Base-by-base conservation (phyloP, 1,284 basidiomycete genomes). In the Ganoderma boninense region DNA sequence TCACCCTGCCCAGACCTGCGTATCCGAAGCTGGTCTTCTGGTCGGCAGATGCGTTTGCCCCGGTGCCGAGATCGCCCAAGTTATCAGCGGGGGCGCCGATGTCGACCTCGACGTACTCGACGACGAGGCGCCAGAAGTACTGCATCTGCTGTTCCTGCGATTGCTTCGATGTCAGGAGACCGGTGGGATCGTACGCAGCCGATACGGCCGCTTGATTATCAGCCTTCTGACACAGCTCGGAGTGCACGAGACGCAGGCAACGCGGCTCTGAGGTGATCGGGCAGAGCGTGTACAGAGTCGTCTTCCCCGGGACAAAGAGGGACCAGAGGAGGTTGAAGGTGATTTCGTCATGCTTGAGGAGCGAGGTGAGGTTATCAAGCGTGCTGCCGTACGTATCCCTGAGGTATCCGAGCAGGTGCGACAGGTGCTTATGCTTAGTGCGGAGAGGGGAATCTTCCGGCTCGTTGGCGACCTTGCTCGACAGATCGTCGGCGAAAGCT, bases 321-420 rank as follows among this genome's bases (percentile, higher is more conserved):
- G 87, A 83, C 80, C 87, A 88, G 35, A 91, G 82, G 23, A 88
- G 82, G n/a, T 87, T 84, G 75, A 85, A 90, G 2, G 86, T 87
- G 74, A 90, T 90, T 74, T 90, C 88, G 11, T 80, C 83, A 69
- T 89, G 86, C 13, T 84, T 74, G 23, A 83, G 83, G 18, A 90
- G 82, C 14, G 85, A 82, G 0, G 82, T 77, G 69, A 90, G 82
- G 10, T 80, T 84, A 20, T 80, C 78, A 49, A 90, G 78, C 0
- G 85, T 87, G 13, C 79, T 75, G 54, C 80, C 81, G 75, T 88
- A 89, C 10, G 80, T 79, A 2, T 83, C 66, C 38, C 60, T 80
- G 60, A 90, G 79, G 68, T 85, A 87, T 20, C 80, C 77, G 62
- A 88, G 81, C 35, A 90, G 82, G 26, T 88, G 77, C 23, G 82